Percentiles rank a stretch among this genome's conserved stretches.
Conservation (phyloP, 345 rosid genomes). For the Eucalyptus caleyi region DNA sequence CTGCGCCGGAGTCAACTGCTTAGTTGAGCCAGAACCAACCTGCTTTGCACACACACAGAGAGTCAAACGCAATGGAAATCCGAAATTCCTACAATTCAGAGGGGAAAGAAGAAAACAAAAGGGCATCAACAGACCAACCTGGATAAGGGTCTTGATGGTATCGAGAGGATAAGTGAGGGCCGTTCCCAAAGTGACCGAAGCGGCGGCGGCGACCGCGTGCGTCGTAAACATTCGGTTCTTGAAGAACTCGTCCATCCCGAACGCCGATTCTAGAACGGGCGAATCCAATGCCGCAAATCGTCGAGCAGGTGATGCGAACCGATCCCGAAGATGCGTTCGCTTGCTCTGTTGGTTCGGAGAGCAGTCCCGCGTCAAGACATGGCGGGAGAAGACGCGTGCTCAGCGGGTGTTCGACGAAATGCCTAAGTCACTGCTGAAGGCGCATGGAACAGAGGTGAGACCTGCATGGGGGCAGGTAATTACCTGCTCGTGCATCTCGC, state of each 20-base stretch:
- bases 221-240: conserved; percentile 63
- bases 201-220: conserved; percentile 68
- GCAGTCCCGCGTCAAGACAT: neutral
- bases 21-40: conserved; percentile 75
- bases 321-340: neutral
- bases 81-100: neutral
- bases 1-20: conserved; percentile 33
- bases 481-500: neutral
- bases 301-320: neutral
- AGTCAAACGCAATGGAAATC: neutral
- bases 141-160: conserved; percentile 66
- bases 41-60: conserved; percentile 3
- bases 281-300: neutral
- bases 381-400: neutral
- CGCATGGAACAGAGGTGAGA: neutral
- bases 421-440: neutral
- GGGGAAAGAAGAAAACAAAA: neutral
- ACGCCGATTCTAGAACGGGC: neutral
- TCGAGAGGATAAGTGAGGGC: conserved; percentile 76
- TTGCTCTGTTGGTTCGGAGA: neutral
- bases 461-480: neutral
- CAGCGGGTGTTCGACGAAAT: neutral
- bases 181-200: conserved; percentile 62
- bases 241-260: conserved; percentile 17
- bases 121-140: conserved; percentile 24